Evolutionary conservation across 352 stramenopile genomes (phyloP), one percentile per base, ranked within the genome.

Genomic region (Phytophthora citrophthora): DNA sequence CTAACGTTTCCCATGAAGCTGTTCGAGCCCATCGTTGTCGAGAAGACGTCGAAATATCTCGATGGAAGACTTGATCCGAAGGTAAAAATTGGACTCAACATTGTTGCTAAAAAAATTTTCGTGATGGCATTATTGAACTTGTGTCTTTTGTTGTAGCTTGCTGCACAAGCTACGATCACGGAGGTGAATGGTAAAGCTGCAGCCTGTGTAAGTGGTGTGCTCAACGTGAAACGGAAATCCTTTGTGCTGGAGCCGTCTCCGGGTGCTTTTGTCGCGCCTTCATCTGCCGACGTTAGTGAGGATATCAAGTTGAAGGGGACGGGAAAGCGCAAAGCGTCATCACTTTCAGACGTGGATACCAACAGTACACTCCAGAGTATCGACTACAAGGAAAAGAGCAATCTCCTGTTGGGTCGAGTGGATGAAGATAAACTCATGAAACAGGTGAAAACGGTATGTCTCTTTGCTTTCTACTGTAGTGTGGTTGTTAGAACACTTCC

Each of bases 11-110:
- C 81, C 5, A 90, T 95, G 67, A 84, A 86, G 34, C 52, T 43
- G n/a, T 86, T 96, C 10, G 78, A 91, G 27, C 81, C 88, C 1
- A 77, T 94, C 36, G 45, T 83, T 24, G 68, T 96, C 2, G 83
- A 91, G 39, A 91, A 91, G 47, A 50, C 80, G 4, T 79, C 82
- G 7, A 96, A 96, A 51, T 95, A 95, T 68, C 76, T 96, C n/a
- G 86, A 94, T 56, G 88, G 86, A 38, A 78, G 77, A 44, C 75
- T 96, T 6, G 81, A 94, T 44, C 78, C 85, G 1, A 83, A 79
- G 63, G 83, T 93, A 76, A 26, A 43, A 12, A 5, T 15, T 49
- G 29, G n/a, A 9, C 29, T 12, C 5, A 34, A 16, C n/a, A 13
- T 20, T 11, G 31, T 47, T 43, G n/a, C 5, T 43, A n/a, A n/a